Evolutionary conservation across 1,284 basidiomycete genomes (phyloP), one percentile per base, ranked within the genome.

Genomic region (Volvariella volvacea): DNA sequence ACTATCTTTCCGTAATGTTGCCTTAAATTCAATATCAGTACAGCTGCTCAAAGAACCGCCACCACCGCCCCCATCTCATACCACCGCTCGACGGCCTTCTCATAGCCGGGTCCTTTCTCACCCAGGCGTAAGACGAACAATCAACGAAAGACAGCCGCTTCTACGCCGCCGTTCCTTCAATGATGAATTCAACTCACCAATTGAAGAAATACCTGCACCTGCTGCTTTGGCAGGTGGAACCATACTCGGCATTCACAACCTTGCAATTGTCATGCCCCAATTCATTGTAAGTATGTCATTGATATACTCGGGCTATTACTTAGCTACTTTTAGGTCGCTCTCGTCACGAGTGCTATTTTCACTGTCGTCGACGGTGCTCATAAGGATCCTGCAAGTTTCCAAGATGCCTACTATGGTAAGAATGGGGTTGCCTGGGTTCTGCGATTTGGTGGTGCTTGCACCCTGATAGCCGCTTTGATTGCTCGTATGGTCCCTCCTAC

Each of bases 351-450:
- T 53, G 63, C 84, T 36, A 96, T 98, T 55, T 97, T 98, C 76
- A 76, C 76, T 42, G 59, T 84, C 25, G 86, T 87, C 1, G 89
- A 92, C 55, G 76, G 73, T 21, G 65, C 70, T 9, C 51, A 53
- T 8, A 61, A 66, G 12, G 58, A 64, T 2, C 60, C 71, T 43
- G 64, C 66, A 7, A 62, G 63, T 16, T 66, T 70, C 39, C 72
- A 77, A 44, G 67, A 72, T 44, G 76, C 83, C 2, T 88, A 85
- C 59, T 73, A 76, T 48, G 88, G 83, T 33, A 92, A 90, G 69
- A 83, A 81, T 46, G 92, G 92, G 37, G 89, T 94, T 16, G 88
- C 86, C 1, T 97, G 93, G 92, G 90, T 96, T 3, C 66, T 98
- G 42, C 79, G 92, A 10, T 96, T 96, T 56, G 93, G 93, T 39